A percentile compares a stretch with the other conserved stretches of the same genome.
Evolutionary conservation across 352 stramenopile species (phyloP).

Genomic region (Phytophthora syringae): DNA sequence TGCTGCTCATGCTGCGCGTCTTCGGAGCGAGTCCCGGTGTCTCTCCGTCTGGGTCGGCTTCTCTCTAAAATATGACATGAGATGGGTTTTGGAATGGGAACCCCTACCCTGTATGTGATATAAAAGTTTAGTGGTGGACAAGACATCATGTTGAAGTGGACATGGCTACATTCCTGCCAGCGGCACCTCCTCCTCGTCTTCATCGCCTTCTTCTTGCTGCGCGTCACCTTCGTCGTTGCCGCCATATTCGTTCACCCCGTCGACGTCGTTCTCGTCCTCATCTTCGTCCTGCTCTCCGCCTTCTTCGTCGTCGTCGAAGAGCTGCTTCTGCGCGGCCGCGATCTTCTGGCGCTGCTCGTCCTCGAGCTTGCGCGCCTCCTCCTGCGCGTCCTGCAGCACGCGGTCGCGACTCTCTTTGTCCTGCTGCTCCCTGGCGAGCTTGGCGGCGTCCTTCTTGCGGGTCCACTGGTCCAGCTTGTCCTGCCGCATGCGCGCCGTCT

Average conservation of each 20-base stretch:
- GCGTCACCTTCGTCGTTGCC: conserved; percentile 2
- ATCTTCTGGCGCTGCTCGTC: conserved; percentile 50
- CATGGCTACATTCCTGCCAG: conserved; percentile 21
- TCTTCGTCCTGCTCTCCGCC: conserved; percentile 34
- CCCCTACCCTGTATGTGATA: conserved; percentile 21
- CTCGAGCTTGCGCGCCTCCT: conserved; percentile 46
- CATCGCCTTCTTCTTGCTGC: conserved; percentile 6
- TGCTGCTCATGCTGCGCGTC: conserved; percentile 58
- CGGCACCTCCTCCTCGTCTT: conserved; percentile 24
- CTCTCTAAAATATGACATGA: conserved; percentile 25
- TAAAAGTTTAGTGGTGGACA: conserved; percentile 2
- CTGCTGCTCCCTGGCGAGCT: conserved; percentile 37
- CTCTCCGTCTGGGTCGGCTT: conserved; percentile 23
- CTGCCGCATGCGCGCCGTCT: conserved; percentile 43
- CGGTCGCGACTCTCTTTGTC: conserved; percentile 45
- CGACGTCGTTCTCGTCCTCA: conserved; percentile 27
- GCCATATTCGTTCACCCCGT: conserved; percentile 34
- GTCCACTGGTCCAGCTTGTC: conserved; percentile 45
- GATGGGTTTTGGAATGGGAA: conserved; percentile 5
- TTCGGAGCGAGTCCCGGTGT: conserved; percentile 1
- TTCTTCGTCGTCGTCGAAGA: conserved; percentile 53
- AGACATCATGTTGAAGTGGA: conserved; percentile 26
- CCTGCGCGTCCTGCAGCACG: conserved; percentile 39
- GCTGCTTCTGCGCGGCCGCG: conserved; percentile 42
- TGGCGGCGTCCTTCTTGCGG: conserved; percentile 32